These are phyloP conservation scores for Omphalotus olearius DNA, from an alignment of 1,284 basidiomycete species.

Conservation along the genomic window DNA sequence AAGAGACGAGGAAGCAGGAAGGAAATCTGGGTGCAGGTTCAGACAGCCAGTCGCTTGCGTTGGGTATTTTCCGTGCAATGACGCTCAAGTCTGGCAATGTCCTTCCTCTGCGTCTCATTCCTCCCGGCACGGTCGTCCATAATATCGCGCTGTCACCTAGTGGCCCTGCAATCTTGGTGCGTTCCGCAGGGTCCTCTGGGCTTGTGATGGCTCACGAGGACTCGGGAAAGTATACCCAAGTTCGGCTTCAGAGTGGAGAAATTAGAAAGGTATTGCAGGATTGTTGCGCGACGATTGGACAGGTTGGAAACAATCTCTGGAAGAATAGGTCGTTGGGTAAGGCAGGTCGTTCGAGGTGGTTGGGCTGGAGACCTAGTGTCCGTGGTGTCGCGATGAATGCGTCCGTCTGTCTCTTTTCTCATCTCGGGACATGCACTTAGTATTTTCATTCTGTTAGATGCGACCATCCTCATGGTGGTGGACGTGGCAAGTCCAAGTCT, in stretches of 20 bases:
- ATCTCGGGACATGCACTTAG: slow-evolving; percentile 2
- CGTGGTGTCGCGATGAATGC: slow-evolving; percentile 99
- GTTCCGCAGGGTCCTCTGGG: slow-evolving; percentile 86
- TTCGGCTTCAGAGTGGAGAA: slow-evolving; percentile 91
- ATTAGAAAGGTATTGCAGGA: slow-evolving; percentile 82
- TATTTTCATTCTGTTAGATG: slow-evolving; percentile 38
- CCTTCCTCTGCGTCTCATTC: slow-evolving; percentile 87
- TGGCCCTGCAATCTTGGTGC: slow-evolving; percentile 81
- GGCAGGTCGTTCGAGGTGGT: slow-evolving; percentile 87
- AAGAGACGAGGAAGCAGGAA: slow-evolving; percentile 12
- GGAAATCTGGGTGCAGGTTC: slow-evolving; percentile 14
- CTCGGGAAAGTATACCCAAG: slow-evolving; percentile 70
- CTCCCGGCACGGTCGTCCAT: slow-evolving; percentile 89
- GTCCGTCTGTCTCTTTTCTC: slow-evolving; percentile 38
- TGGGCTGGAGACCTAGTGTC: slow-evolving; percentile 84
- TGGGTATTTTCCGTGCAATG: slow-evolving; percentile 83
- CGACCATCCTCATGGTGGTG: slow-evolving; percentile 98
- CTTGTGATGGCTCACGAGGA: slow-evolving; percentile 79
- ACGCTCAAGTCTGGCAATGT: slow-evolving; percentile 93
- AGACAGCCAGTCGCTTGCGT: slow-evolving; percentile 56
- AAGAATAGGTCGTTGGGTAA: slow-evolving; percentile 86
- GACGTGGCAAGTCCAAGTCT: slow-evolving; percentile 96
- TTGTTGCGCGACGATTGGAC: slow-evolving; percentile 88
- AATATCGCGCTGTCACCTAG: slow-evolving; percentile 75
- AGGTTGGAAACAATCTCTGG: slow-evolving; percentile 91